A percentile compares a stretch with the other conserved stretches of the same genome.
phyloP scores from a whole-genome alignment of 1,139 yeast species.

The Kodamaea sp. region DNA sequence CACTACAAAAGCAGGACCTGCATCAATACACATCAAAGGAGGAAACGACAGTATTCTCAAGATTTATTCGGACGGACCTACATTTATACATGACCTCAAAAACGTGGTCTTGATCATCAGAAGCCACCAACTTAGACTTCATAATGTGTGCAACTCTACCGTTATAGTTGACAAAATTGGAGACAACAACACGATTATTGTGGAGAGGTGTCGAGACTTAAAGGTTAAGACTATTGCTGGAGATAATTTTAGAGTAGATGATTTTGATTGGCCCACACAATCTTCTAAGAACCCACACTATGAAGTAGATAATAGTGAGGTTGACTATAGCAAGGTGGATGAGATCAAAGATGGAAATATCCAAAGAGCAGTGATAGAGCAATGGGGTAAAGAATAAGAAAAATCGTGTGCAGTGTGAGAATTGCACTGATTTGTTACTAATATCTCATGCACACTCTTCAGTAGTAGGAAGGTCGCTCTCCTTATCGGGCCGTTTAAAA shows the following conservation, averaged over 20 bases:
- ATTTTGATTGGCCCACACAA: conserved; percentile 28
- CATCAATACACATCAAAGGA: conserved; percentile 27
- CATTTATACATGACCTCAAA: conserved; percentile 26
- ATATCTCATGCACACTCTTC: no score
- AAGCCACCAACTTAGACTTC: conserved; percentile 47
- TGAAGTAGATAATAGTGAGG: no score
- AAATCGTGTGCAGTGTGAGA: no score
- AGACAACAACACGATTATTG: conserved; percentile 28
- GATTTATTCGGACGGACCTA: conserved; percentile 33
- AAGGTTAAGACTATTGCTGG: conserved; percentile 14
- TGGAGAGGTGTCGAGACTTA: conserved; percentile 34
- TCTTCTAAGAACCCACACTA: conserved; percentile 18
- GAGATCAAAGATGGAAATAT: no score
- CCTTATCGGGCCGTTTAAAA: no score
- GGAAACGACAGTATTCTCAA: conserved; percentile 20
- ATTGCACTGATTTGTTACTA: no score
- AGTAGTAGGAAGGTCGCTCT: no score
- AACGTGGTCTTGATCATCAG: conserved; percentile 26
- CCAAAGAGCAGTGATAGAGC: no score
- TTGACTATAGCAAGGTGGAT: no score
- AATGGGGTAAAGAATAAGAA: no score
- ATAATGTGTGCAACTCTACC: conserved; percentile 24
- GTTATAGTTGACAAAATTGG: conserved; percentile 22
- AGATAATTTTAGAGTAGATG: conserved; percentile 21
- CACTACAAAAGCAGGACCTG: conserved; percentile 7